Evolutionary conservation across 1,139 yeast genomes (phyloP).

Genomic region (Tardiomyces blankii): DNA sequence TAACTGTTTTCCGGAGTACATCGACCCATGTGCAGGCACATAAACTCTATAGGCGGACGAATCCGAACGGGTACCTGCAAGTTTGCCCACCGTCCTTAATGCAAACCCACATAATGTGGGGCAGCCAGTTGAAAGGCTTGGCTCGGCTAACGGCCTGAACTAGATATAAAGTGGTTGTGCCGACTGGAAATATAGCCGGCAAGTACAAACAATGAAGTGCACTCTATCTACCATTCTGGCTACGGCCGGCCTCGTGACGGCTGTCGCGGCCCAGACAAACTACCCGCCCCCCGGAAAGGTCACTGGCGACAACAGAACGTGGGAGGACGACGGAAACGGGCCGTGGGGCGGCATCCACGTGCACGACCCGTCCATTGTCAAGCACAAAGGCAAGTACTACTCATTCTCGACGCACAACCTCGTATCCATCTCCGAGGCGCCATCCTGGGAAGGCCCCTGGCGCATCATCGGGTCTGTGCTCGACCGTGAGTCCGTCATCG

Average conservation of each 20-base stretch:
- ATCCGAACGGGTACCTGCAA: too few species aligned
- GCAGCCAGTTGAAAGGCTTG: too few species aligned
- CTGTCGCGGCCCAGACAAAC: neutral
- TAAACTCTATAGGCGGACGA: too few species aligned
- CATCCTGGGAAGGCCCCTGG: conserved; percentile 3
- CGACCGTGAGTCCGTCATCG: conserved; percentile 1
- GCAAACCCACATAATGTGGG: too few species aligned
- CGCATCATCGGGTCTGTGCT: conserved; percentile 2
- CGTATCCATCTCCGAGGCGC: conserved; percentile 1
- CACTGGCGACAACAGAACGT: neutral
- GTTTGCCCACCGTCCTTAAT: too few species aligned
- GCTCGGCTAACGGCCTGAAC: too few species aligned
- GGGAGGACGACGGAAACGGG: conserved; percentile 5
- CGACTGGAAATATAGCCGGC: too few species aligned
- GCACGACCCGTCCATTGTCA: conserved; percentile 8
- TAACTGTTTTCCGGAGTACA: too few species aligned
- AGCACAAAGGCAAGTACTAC: conserved; percentile 6
- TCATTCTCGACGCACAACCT: conserved; percentile 3
- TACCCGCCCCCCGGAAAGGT: neutral
- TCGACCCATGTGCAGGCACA: too few species aligned
- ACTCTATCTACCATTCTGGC: neutral
- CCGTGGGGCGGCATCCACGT: conserved; percentile 7
- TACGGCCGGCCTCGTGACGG: neutral
- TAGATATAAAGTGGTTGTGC: too few species aligned
- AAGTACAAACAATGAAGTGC: neutral